Evolutionary conservation across 176 grass and related monocot genomes (phyloP).

Genomic region (Dactylis glomerata): DNA sequence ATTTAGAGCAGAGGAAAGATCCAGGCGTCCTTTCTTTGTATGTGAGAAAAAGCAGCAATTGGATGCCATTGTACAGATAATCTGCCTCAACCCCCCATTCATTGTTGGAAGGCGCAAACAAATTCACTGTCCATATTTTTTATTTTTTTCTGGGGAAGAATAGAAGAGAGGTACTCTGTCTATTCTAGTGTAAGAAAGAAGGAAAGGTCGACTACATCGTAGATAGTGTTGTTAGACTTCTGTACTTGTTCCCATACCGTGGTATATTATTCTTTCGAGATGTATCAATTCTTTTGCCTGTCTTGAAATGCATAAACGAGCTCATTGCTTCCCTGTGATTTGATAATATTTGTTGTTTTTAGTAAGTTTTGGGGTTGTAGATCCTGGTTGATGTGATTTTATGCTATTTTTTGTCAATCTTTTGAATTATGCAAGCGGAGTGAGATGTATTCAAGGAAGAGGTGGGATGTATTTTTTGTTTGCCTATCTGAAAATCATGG

Average conservation of each 20-base stretch:
- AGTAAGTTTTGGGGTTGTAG: background rate
- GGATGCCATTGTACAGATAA: conserved; percentile 51
- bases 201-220: background rate
- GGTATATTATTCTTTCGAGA: conserved; percentile 1
- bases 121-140: background rate
- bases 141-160: conserved; percentile 1
- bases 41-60: conserved; percentile 26
- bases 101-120: conserved; percentile 11
- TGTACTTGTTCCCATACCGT: background rate
- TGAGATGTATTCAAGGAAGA: too few relatives aligned
- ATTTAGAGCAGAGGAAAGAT: conserved; percentile 26
- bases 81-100: conserved; percentile 19
- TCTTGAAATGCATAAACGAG: background rate
- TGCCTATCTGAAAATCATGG: too few relatives aligned
- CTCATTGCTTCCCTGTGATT: background rate
- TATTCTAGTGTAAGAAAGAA: conserved; percentile 40
- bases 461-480: too few relatives aligned
- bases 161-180: conserved; percentile 29
- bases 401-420: background rate
- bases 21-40: conserved; percentile 37
- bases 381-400: background rate
- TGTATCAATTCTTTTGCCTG: background rate
- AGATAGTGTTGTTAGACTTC: background rate
- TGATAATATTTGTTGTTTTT: background rate
- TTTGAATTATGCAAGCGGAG: background rate